Base-by-base conservation (phyloP, 1,284 basidiomycete species). In the Sanghuangporus sanghuang region DNA sequence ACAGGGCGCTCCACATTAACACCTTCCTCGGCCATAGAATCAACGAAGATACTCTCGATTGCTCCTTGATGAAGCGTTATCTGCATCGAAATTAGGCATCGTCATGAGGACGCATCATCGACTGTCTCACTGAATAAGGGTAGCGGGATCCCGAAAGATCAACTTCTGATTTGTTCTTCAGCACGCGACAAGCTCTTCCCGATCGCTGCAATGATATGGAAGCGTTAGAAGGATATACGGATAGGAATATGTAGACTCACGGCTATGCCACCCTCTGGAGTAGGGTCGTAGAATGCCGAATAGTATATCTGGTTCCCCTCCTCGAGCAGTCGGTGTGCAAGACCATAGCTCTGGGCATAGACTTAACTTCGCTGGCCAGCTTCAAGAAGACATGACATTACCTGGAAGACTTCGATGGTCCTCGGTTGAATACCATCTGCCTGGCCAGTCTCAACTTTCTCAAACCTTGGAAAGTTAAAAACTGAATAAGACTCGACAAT, bases 361-460 rank as follows among this genome's bases (percentile, higher is more conserved):
- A 40, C 36, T 54, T 52, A 54, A 9, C 32, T 60, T 8, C 48
- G 44, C 48, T 53, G 8, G 54, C 11, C 21, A 55, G n/a, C 32
- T 36, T 23, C 18, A 36, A 12, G 21, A 42, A 16, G 57, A 23
- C 12, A 0, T 50, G 12, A 6, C 56, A 68, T 46, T 60, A 84
- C 87, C 80, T 90, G 85, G 23, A 93, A 74, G 6, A 92, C 85
- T 73, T 93, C 91, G 56, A 92, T 83, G 0, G 89, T 90, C 42
- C 90, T 81, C 0, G 88, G 87, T 70, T 90, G 87, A 59, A 92
- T 86, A 5, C 89, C 90, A 70, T 93, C 90, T 0, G 89, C 90
- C 70, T 92, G 89, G 14, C 91, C 91, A 9, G 85, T 83, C 40
- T 79, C 71, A 11, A 90, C 81, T 68, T 81, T 85, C 11, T 68